Evolutionary conservation across 202 grass and related monocot genomes (phyloP).

Genomic region (Schoenoplectus triqueter): DNA sequence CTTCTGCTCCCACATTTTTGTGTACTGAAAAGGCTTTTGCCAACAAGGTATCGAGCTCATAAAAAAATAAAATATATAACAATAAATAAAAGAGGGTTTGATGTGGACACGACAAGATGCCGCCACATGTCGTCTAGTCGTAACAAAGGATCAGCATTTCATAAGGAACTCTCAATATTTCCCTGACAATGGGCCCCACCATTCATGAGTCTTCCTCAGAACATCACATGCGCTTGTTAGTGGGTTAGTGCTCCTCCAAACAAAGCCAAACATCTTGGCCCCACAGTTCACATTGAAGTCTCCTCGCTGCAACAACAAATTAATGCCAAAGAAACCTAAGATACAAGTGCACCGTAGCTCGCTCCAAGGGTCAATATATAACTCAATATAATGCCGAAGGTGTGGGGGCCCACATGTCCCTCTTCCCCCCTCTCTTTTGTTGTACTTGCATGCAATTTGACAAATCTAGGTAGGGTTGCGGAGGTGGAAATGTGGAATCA

Average conservation of each 20-base stretch:
- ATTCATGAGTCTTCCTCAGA: conserved; percentile 38
- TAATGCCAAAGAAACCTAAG: conserved; percentile 30
- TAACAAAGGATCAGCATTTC: neutral
- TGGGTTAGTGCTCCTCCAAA: conserved; percentile 31
- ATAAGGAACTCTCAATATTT: neutral
- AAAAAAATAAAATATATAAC: neutral
- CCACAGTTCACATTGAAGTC: conserved; percentile 35
- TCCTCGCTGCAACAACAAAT: neutral
- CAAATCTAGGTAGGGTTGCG: conserved; percentile 21
- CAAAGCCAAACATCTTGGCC: conserved; percentile 32
- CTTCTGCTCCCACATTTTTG: neutral
- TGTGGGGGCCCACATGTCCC: conserved; percentile 33
- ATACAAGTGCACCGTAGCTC: conserved; percentile 25
- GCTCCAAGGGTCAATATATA: conserved; percentile 27
- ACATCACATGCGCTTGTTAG: conserved; percentile 39
- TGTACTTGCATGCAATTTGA: conserved; percentile 37
- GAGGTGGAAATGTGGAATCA: neutral
- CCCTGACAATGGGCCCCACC: conserved; percentile 10
- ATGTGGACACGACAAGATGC: neutral
- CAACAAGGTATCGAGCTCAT: conserved; percentile 16
- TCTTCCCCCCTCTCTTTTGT: conserved; percentile 26
- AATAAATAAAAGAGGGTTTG: neutral
- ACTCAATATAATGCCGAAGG: conserved; percentile 36
- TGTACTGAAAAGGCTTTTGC: conserved; percentile 9
- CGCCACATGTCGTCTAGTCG: conserved; percentile 16